Evolutionary conservation across 306 rosid species (phyloP).

Genomic region (Macrotyloma uniflorum): DNA sequence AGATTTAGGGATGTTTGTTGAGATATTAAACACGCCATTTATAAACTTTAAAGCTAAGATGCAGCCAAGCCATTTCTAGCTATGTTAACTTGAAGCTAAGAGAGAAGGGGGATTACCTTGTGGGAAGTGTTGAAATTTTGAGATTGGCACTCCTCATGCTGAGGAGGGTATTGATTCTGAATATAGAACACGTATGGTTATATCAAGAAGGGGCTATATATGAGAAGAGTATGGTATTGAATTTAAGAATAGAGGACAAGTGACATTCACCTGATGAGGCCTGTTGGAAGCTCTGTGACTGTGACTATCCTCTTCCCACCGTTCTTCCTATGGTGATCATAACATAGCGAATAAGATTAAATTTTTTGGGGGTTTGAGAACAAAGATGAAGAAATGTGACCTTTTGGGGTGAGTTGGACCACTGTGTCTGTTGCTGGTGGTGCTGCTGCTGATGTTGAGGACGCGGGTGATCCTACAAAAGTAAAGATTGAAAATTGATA

Average conservation of each 20-base stretch:
- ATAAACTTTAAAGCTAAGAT: not conserved
- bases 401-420: constrained; percentile 53
- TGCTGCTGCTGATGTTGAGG: constrained; percentile 23
- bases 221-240: not conserved
- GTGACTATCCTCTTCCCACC: not conserved
- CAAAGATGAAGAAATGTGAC: constrained; percentile 37
- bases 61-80: not conserved
- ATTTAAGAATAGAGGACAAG: not conserved
- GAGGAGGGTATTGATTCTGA: constrained; percentile 42
- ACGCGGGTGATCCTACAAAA: constrained; percentile 48
- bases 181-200: not conserved
- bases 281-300: not conserved
- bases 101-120: constrained; percentile 29
- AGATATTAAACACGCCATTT: not conserved
- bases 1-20: not conserved
- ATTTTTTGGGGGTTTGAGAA: not conserved
- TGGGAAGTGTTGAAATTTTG: constrained; percentile 7
- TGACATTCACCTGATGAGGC: constrained; percentile 9
- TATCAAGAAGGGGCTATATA: not conserved
- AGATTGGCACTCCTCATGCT: constrained; percentile 36
- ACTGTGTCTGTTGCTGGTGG: constrained; percentile 25
- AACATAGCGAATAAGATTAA: not conserved
- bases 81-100: not conserved
- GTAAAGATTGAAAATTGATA: not conserved
- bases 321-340: constrained; percentile 15